A percentile compares a stretch with the other conserved stretches of the same genome.
Evolutionary conservation across 2,329 filamentous ascomycete species (phyloP).

Genomic region (Colletotrichum cuscutae): DNA sequence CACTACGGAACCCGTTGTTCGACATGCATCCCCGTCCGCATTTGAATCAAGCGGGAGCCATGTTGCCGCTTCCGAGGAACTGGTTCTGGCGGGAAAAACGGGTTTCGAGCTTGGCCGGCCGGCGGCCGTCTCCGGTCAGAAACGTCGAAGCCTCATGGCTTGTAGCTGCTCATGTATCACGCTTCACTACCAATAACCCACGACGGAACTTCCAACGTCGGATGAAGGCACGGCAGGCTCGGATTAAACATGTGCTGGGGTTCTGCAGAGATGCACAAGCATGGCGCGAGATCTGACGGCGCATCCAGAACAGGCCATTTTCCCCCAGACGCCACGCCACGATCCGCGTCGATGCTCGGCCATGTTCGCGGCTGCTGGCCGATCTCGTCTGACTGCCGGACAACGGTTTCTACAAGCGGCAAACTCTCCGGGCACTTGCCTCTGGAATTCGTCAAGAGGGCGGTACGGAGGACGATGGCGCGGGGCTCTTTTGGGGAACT

Average conservation of each 20-base stretch:
- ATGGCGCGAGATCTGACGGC: slow-evolving; percentile 18
- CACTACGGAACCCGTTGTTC: not conserved
- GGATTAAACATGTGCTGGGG: not conserved
- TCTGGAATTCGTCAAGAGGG: not conserved
- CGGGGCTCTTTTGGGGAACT: slow-evolving; percentile 12
- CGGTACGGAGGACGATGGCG: not conserved
- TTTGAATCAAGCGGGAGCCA: not conserved
- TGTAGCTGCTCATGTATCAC: not conserved
- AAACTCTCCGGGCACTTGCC: slow-evolving; percentile 14
- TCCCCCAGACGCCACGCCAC: slow-evolving; percentile 19
- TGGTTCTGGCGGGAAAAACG: not conserved
- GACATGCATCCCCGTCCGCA: not conserved
- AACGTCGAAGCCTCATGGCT: not conserved
- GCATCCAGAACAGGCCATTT: slow-evolving; percentile 27
- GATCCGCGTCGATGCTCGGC: slow-evolving; percentile 11
- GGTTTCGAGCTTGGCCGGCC: not conserved
- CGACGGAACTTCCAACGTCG: slow-evolving; percentile 1
- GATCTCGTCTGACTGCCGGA: slow-evolving; percentile 26
- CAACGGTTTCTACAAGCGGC: slow-evolving; percentile 20
- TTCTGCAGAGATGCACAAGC: not conserved
- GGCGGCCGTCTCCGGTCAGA: slow-evolving; percentile 7
- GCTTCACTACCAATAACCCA: not conserved
- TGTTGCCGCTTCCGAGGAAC: not conserved
- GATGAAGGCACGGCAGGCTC: not conserved
- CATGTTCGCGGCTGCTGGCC: slow-evolving; percentile 11